These are phyloP conservation scores for Pelagophyceae sp. DNA, from an alignment of 352 stramenopile species.

Conservation along the genomic window DNA sequence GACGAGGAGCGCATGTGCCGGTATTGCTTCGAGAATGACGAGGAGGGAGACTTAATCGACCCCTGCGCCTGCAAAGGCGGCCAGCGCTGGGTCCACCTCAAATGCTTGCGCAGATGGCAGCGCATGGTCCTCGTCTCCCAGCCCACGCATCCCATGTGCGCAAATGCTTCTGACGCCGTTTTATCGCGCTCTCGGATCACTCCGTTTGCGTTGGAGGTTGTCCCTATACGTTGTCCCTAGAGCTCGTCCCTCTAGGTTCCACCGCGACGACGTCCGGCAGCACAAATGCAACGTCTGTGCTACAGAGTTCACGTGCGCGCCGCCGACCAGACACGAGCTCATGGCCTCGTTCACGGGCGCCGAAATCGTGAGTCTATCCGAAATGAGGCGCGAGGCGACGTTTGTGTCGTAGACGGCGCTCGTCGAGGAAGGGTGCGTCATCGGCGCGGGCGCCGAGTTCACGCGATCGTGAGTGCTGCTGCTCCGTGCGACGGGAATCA, in stretches of 20 bases:
- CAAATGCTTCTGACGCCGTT: too few species aligned
- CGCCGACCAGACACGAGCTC: conserved; percentile 36
- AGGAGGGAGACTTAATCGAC: conserved; percentile 24
- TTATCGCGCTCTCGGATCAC: too few species aligned
- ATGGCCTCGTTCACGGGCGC: conserved; percentile 41
- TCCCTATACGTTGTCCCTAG: too few species aligned
- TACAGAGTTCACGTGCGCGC: conserved; percentile 33
- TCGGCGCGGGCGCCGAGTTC: conserved; percentile 34
- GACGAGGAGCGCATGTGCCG: conserved; percentile 29
- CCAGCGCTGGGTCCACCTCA: conserved; percentile 36
- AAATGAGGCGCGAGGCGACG: too few species aligned
- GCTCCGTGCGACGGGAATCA: too few species aligned
- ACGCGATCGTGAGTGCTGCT: too few species aligned
- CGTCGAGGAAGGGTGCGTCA: conserved; percentile 33
- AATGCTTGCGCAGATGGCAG: conserved; percentile 40
- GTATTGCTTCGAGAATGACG: conserved; percentile 37
- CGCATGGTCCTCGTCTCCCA: conserved; percentile 42
- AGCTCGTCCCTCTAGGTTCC: too few species aligned
- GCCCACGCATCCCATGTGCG: conserved; percentile 39
- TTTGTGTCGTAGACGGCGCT: too few species aligned
- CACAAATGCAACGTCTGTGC: conserved; percentile 41
- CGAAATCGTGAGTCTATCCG: too few species aligned
- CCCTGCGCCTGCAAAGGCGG: conserved; percentile 39
- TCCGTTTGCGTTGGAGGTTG: too few species aligned
- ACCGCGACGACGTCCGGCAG: conserved; percentile 36